These are phyloP conservation scores for Hyphodiscus hymeniophilus DNA, from an alignment of 495 filamentous ascomycete species.

Conservation along the genomic window DNA sequence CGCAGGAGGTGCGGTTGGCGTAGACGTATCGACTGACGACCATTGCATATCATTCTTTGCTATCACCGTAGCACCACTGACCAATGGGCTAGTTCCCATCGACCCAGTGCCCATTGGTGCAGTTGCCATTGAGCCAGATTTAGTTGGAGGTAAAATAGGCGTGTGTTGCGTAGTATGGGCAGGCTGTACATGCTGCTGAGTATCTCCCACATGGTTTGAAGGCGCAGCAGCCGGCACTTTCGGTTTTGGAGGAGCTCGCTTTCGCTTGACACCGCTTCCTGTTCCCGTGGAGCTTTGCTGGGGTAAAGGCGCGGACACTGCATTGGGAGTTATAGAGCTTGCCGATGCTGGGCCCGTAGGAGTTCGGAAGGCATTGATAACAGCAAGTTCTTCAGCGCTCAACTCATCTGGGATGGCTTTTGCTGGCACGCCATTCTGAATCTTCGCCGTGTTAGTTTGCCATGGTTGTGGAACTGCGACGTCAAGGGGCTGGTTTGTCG, in stretches of 20 bases:
- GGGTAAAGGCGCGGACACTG: background rate
- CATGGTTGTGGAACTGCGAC: slow-evolving; percentile 11
- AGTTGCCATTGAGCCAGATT: slow-evolving; percentile 4
- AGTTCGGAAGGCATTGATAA: slow-evolving; percentile 23
- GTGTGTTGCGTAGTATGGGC: slow-evolving; percentile 4
- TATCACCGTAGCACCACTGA: no score
- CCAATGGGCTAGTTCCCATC: no score
- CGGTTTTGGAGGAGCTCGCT: slow-evolving; percentile 17
- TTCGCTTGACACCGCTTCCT: slow-evolving; percentile 15
- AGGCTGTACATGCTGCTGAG: background rate
- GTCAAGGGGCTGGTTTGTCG: slow-evolving; percentile 7
- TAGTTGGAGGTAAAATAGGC: background rate
- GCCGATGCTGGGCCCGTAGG: slow-evolving; percentile 6
- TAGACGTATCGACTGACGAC: slow-evolving; percentile 12
- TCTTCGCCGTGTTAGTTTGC: slow-evolving; percentile 9
- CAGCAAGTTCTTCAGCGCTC: slow-evolving; percentile 22
- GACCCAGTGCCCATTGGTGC: no score
- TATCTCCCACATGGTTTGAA: slow-evolving; percentile 1
- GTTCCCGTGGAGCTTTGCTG: slow-evolving; percentile 4
- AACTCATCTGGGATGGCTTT: slow-evolving; percentile 15
- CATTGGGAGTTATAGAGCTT: slow-evolving; percentile 10
- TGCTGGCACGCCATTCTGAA: background rate
- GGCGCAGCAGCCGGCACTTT: slow-evolving; percentile 6
- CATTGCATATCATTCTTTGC: slow-evolving; percentile 18
- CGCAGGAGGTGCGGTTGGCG: slow-evolving; percentile 13